These are phyloP conservation scores for Cercospora zeina DNA, from an alignment of 2,329 filamentous ascomycete genomes.

Conservation along the genomic window DNA sequence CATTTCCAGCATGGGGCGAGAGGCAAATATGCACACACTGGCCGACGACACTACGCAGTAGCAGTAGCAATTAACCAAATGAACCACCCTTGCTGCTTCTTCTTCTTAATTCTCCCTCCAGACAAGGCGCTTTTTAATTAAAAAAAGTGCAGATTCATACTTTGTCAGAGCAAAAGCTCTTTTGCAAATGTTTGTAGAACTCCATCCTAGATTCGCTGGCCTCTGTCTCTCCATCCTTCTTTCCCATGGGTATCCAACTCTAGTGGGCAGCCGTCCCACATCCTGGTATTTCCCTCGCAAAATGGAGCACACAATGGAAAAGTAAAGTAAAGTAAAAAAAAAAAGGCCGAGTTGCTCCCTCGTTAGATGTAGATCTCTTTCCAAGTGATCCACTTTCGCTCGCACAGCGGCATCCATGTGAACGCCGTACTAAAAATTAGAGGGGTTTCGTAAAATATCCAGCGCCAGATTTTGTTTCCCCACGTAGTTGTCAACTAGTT, in stretches of 20 bases:
- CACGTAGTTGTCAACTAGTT: background rate
- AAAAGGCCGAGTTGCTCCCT: conserved; percentile 12
- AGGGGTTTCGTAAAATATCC: conserved; percentile 23
- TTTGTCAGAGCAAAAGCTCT: conserved; percentile 15
- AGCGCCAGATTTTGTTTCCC: conserved; percentile 15
- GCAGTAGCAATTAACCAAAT: background rate
- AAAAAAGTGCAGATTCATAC: conserved; percentile 13
- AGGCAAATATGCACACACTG: conserved; percentile 13
- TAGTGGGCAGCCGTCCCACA: conserved; percentile 19
- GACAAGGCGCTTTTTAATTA: conserved; percentile 1
- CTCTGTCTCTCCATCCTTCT: background rate
- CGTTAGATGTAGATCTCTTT: conserved; percentile 7
- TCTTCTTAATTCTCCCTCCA: no score
- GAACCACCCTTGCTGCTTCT: background rate
- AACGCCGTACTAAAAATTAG: conserved; percentile 27
- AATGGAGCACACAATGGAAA: no score
- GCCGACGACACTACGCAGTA: conserved; percentile 13
- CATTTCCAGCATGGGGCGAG: conserved; percentile 12
- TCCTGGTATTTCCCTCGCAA: conserved; percentile 5
- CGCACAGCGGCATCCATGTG: conserved; percentile 23
- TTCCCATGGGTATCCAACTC: conserved; percentile 14
- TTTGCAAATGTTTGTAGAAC: conserved; percentile 8
- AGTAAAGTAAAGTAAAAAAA: no score
- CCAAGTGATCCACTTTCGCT: conserved; percentile 14
- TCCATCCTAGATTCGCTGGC: conserved; percentile 7